These are phyloP conservation scores for Jacaranda copaia DNA, from an alignment of 257 asterid genomes.

Conservation along the genomic window DNA sequence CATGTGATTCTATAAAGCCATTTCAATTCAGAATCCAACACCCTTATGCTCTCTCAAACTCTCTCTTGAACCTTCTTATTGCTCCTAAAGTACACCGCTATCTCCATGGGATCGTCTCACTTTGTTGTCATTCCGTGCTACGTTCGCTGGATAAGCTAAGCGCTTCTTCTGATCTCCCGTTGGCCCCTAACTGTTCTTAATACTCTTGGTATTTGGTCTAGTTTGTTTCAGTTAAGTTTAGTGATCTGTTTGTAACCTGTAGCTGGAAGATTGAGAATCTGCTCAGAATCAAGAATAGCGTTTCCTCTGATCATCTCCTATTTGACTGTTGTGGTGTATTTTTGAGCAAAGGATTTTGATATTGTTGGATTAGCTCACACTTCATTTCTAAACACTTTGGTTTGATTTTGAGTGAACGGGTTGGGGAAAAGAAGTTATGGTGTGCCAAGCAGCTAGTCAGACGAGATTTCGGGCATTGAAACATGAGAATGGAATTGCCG, in stretches of 20 bases:
- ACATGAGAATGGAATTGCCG: conserved; percentile 89
- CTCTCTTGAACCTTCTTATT: not conserved
- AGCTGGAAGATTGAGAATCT: conserved; percentile 33
- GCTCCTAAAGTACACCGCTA: conserved; percentile 8
- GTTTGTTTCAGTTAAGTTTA: not conserved
- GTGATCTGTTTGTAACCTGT: conserved; percentile 17
- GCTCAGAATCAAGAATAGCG: conserved; percentile 4
- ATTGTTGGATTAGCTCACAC: conserved; percentile 16
- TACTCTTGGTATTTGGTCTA: not conserved
- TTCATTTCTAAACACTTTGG: conserved; percentile 23
- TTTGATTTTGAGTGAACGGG: conserved; percentile 51
- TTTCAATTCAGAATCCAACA: conserved; percentile 22
- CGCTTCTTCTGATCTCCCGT: conserved; percentile 18
- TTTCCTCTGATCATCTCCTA: conserved; percentile 15
- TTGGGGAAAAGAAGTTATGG: conserved; percentile 92
- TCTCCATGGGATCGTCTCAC: conserved; percentile 80
- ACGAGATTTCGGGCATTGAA: conserved; percentile 97
- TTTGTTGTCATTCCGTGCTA: conserved; percentile 78
- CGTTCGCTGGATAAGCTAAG: conserved; percentile 76
- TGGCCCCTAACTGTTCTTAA: not conserved
- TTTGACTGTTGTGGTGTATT: conserved; percentile 33
- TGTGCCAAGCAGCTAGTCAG: conserved; percentile 97
- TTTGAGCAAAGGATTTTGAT: conserved; percentile 28
- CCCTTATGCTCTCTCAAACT: conserved; percentile 1
- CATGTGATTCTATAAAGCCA: conserved; percentile 83